Percentiles rank a stretch among this genome's conserved stretches.
phyloP scores from a whole-genome alignment of 345 rosid species.

The Rhodomyrtus tomentosa region DNA sequence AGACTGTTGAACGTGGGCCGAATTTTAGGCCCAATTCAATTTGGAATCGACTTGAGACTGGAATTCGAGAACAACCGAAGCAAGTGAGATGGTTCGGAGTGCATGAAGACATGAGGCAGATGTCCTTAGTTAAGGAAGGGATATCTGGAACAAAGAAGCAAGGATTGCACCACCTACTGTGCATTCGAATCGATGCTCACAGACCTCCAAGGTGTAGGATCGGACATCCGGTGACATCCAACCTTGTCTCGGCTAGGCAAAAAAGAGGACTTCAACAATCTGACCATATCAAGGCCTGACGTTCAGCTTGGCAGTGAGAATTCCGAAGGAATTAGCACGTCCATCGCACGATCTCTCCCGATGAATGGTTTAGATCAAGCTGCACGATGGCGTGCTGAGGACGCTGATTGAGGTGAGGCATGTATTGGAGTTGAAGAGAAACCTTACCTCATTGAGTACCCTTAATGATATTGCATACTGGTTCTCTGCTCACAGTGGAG shows the following conservation, averaged over 20 bases:
- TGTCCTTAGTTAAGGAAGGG: background rate
- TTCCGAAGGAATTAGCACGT: no score
- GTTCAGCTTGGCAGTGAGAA: background rate
- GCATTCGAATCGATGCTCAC: background rate
- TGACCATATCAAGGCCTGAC: background rate
- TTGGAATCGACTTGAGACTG: background rate
- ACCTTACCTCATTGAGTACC: background rate
- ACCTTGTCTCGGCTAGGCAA: background rate
- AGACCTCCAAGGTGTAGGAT: background rate
- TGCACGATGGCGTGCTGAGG: background rate
- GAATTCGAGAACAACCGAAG: background rate
- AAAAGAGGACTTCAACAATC: background rate
- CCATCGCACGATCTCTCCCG: no score
- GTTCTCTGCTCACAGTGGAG: background rate
- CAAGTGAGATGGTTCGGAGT: background rate
- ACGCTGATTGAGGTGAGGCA: background rate
- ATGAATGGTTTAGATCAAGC: background rate
- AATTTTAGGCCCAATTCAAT: background rate
- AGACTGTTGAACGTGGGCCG: background rate
- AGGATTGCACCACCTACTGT: background rate
- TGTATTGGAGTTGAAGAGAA: background rate
- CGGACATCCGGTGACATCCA: background rate
- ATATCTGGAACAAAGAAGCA: background rate
- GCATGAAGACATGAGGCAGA: background rate
- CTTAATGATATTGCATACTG: background rate